Percentiles rank a stretch among this genome's conserved stretches.
These are phyloP conservation scores for Cladosporium colombiae DNA, from an alignment of 2,329 filamentous ascomycete genomes.

Conservation along the genomic window DNA sequence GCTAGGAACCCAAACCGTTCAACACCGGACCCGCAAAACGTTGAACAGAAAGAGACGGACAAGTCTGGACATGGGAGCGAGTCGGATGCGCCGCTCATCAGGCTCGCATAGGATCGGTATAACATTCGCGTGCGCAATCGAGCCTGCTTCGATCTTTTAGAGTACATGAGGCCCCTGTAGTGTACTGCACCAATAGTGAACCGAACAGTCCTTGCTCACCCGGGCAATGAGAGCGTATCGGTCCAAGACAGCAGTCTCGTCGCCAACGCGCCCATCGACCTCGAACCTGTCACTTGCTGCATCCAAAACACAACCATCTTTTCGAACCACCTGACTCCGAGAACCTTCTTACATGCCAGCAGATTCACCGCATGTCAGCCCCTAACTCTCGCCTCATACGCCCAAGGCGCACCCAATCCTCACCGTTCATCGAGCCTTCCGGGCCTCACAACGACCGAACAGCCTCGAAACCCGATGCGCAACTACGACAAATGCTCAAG, in stretches of 20 bases:
- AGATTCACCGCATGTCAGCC: not conserved
- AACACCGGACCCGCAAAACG: not conserved
- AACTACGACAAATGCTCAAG: not conserved
- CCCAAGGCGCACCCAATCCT: not conserved
- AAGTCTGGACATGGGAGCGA: not conserved
- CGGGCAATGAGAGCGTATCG: not conserved
- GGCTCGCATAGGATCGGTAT: not conserved
- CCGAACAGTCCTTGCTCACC: not conserved
- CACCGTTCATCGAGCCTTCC: not conserved
- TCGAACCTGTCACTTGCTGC: not conserved
- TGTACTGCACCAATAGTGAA: not conserved
- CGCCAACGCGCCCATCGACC: not conserved
- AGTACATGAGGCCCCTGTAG: rapidly evolving
- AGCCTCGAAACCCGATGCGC: not conserved
- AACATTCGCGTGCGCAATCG: not conserved
- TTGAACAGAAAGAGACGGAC: not conserved
- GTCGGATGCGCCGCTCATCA: not conserved
- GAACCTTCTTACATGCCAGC: not conserved
- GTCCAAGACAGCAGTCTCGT: not conserved
- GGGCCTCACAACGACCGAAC: not conserved
- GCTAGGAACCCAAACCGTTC: not conserved
- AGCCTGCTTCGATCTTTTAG: not conserved
- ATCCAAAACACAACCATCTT: not conserved
- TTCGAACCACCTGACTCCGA: not conserved
- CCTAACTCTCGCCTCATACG: not conserved